A percentile compares a stretch with the other conserved stretches of the same genome.
Evolutionary conservation across 192 early-diverging fungal species (phyloP).

Genomic region (Podila clonocystis): DNA sequence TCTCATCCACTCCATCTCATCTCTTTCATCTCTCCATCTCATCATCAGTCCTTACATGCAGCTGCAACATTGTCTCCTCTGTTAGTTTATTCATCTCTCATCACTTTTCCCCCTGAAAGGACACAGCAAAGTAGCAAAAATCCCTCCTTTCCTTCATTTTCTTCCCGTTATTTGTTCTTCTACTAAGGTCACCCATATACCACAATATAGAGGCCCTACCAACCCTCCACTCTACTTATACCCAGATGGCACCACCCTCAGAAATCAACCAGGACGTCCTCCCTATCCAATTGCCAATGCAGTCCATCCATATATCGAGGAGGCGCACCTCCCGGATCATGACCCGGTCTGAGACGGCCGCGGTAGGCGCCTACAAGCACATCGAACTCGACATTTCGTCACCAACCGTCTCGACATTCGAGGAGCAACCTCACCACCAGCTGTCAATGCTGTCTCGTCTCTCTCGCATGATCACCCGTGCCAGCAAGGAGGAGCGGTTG

Average conservation of each 20-base stretch:
- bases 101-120: not conserved
- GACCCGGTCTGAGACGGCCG: slow-evolving; percentile 10
- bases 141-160: not conserved
- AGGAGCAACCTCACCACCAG: slow-evolving; percentile 1
- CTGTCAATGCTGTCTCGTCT: slow-evolving; percentile 30
- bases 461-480: slow-evolving; percentile 43
- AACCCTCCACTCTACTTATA: not conserved
- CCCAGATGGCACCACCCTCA: slow-evolving; percentile 10
- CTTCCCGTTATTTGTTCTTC: not conserved
- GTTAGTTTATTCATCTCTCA: not conserved
- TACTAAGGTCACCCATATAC: not conserved
- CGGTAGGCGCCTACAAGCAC: not conserved
- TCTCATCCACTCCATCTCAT: not conserved
- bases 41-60: not conserved
- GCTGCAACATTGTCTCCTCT: not conserved
- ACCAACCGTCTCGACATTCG: not conserved
- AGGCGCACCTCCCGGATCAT: slow-evolving; percentile 25
- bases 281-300: slow-evolving; percentile 40
- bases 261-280: slow-evolving; percentile 32
- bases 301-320: slow-evolving; percentile 25
- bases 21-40: not conserved
- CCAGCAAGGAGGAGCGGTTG: slow-evolving; percentile 36
- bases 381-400: not conserved
- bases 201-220: slow-evolving; percentile 3
- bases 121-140: too few species aligned